A percentile compares a stretch with the other conserved stretches of the same genome.
These are phyloP conservation scores for Fusarium globosum DNA, from an alignment of 2,329 filamentous ascomycete species.

Conservation along the genomic window DNA sequence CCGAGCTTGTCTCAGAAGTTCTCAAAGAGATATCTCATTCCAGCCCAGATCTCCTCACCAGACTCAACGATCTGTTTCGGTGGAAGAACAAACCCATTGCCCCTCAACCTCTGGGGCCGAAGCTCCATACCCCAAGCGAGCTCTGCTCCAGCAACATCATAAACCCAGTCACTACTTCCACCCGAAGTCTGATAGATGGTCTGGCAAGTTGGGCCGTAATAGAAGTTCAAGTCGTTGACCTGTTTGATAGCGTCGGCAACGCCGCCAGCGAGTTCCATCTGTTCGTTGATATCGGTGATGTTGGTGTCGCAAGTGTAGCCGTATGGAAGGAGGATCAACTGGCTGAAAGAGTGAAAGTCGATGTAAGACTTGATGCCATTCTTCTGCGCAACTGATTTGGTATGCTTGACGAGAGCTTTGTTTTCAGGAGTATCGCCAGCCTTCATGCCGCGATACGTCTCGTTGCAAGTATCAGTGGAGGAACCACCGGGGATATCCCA, in stretches of 20 bases:
- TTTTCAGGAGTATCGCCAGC: constrained; percentile 63
- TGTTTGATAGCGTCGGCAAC: constrained; percentile 62
- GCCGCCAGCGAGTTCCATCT: constrained; percentile 60
- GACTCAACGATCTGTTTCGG: constrained; percentile 53
- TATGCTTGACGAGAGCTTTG: constrained; percentile 54
- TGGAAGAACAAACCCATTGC: constrained; percentile 29
- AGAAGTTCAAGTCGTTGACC: constrained; percentile 54
- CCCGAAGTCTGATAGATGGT: constrained; percentile 70
- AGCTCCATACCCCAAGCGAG: constrained; percentile 56
- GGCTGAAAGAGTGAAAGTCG: constrained; percentile 73
- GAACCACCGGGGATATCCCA: constrained; percentile 63
- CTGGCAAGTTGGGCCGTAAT: constrained; percentile 65
- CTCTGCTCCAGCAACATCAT: constrained; percentile 56
- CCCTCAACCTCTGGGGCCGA: constrained; percentile 46
- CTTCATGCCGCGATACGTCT: constrained; percentile 59
- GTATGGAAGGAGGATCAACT: constrained; percentile 67
- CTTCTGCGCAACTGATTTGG: constrained; percentile 49
- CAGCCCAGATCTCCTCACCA: constrained; percentile 57
- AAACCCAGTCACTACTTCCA: constrained; percentile 58
- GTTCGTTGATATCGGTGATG: constrained; percentile 59
- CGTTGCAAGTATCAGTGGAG: constrained; percentile 62
- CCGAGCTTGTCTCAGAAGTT: not conserved
- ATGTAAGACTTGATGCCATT: constrained; percentile 69
- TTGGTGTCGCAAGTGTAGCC: constrained; percentile 66
- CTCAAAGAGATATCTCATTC: constrained; percentile 53